Evolutionary conservation across 306 rosid genomes (phyloP), one percentile per base, ranked within the genome.

Genomic region (Acmispon strigosus): DNA sequence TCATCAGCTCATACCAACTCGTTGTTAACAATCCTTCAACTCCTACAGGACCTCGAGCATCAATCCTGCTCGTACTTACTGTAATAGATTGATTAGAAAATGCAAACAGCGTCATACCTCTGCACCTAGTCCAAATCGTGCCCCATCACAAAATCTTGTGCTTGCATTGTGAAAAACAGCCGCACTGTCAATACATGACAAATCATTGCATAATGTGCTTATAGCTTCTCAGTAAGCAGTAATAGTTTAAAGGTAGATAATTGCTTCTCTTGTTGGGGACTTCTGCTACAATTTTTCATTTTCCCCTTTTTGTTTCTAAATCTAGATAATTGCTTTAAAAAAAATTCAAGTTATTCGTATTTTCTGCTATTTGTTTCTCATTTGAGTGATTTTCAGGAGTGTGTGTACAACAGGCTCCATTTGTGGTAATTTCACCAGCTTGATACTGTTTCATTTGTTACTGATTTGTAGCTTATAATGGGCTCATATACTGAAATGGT

Each of bases 1-100:
- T 14, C 66, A 10, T 34, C 13, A 47, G 77, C 39, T 32, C 81
- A 18, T 89, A 92, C 97, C 97, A 92, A 84, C 91, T 74, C n/a
- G 94, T 92, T 41, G 97, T 92, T 75, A 92, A 72, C 62, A 92
- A 73, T 78, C 97, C 97, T 69, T 89, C 97, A 24, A 92, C 96
- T 86, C 97, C 97, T 5, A 92, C 97, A 1, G 97, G 97, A 62
- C 97, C 97, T 37, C 96, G 87, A 36, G 97, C 96, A 65, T 92
- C 96, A 77, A 92, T 89, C 37, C 97, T 84, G 79, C 97, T 83
- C 50, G 97, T 92, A 83, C 97, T 92, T 16, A 53, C 51, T 11
- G 34, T 22, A 29, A 22, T 18, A 17, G 27, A 56, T 36, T 42
- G 34, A 57, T 13, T 4, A 4, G 51, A 47, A 39, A 70, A 8